phyloP scores from a whole-genome alignment of 768 basidiomycete species.

The Boletus rufocinnamomeus region DNA sequence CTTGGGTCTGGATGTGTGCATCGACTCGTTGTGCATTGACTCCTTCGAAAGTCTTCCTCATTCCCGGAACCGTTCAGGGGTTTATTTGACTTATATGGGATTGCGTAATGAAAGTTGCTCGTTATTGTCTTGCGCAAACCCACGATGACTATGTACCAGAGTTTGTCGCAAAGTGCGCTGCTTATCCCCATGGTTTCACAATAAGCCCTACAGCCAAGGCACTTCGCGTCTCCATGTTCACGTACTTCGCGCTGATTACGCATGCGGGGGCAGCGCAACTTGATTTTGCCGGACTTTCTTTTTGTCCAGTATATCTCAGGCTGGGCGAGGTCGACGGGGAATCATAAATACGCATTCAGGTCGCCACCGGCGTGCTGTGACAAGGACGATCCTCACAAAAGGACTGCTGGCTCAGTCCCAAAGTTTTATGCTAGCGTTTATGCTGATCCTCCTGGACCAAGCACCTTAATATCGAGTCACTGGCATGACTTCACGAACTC shows the following conservation, averaged over 20 bases:
- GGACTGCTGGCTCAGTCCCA: constrained; percentile 35
- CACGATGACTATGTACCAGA: constrained; percentile 4
- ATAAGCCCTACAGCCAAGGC: constrained; percentile 22
- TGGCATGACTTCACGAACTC: constrained; percentile 31
- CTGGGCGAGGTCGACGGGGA: constrained; percentile 1
- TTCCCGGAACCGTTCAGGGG: constrained; percentile 12
- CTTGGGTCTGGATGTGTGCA: too few relatives aligned
- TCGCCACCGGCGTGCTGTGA: not conserved
- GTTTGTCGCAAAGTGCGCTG: constrained; percentile 5
- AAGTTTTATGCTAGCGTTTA: constrained; percentile 19
- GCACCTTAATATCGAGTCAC: constrained; percentile 21
- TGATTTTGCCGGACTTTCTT: constrained; percentile 9
- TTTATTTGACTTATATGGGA: constrained; percentile 7
- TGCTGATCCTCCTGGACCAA: constrained; percentile 20
- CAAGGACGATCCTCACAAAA: constrained; percentile 21
- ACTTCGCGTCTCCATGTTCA: constrained; percentile 23
- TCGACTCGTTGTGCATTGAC: not conserved
- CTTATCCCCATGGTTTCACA: constrained; percentile 34
- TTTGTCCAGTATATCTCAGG: constrained; percentile 25
- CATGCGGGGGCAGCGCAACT: constrained; percentile 1
- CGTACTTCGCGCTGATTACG: constrained; percentile 15
- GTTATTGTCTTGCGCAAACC: constrained; percentile 30
- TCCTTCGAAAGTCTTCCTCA: not conserved
- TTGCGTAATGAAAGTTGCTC: constrained; percentile 6
- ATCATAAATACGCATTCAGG: constrained; percentile 27